Percentiles rank a stretch among this genome's conserved stretches.
Conservation (phyloP, 352 stramenopile species). For the Phytophthora palmivora region DNA sequence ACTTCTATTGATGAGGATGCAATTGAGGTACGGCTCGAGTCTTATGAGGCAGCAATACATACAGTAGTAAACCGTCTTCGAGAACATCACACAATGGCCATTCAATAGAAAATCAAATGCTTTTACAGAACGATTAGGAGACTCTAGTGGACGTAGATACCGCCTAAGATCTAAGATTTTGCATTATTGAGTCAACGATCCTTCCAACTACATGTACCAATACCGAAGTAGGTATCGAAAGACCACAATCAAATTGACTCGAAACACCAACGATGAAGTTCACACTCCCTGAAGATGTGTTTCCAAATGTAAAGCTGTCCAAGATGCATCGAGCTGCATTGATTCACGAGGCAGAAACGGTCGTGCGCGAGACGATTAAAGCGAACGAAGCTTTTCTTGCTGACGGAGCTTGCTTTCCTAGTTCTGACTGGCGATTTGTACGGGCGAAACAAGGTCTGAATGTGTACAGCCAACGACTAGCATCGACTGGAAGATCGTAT, state of each 20-base stretch:
- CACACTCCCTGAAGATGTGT: conserved; percentile 44
- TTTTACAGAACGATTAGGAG: conserved; percentile 6
- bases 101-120: conserved; percentile 6
- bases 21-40: conserved; percentile 1
- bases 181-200: not conserved
- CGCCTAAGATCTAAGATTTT: conserved; percentile 11
- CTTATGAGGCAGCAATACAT: not conserved
- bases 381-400: conserved; percentile 49
- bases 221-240: not conserved
- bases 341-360: conserved; percentile 39
- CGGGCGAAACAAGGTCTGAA: conserved; percentile 45
- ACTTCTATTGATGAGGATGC: no score
- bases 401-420: conserved; percentile 26
- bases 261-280: conserved; percentile 29
- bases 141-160: not conserved
- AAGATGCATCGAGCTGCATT: conserved; percentile 38
- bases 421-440: conserved; percentile 47
- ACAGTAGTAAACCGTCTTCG: not conserved
- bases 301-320: conserved; percentile 37
- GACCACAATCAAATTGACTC: conserved; percentile 7
- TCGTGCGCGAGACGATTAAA: conserved; percentile 50
- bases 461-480: conserved; percentile 35
- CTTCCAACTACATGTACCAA: no score
- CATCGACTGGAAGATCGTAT: not conserved
- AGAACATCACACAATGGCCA: not conserved